A percentile compares a stretch with the other conserved stretches of the same genome.
These are phyloP conservation scores for Cryphonectria parasitica DNA, from an alignment of 2,329 filamentous ascomycete genomes.

Conservation along the genomic window DNA sequence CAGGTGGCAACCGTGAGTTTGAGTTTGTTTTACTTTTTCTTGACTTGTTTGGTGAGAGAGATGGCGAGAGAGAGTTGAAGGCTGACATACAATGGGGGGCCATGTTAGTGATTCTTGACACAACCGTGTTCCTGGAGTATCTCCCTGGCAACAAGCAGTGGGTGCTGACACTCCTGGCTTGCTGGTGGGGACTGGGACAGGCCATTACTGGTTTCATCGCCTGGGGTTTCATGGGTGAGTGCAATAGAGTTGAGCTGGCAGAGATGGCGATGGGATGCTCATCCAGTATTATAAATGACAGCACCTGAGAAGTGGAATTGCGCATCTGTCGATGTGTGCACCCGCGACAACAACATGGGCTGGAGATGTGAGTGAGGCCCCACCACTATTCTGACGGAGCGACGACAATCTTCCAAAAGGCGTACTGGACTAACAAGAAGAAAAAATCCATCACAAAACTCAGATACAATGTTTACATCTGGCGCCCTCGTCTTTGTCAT, in stretches of 20 bases:
- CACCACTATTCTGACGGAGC: neutral
- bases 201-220: slow-evolving; percentile 52
- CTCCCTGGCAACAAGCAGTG: slow-evolving; percentile 61
- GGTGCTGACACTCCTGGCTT: slow-evolving; percentile 65
- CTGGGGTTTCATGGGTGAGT: slow-evolving; percentile 52
- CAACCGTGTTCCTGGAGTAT: slow-evolving; percentile 53
- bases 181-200: slow-evolving; percentile 56
- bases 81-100: neutral
- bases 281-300: slow-evolving; percentile 25
- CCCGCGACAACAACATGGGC: slow-evolving; percentile 50
- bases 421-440: neutral
- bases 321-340: slow-evolving; percentile 43
- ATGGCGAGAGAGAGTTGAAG: too few relatives aligned
- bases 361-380: slow-evolving; percentile 45
- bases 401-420: neutral
- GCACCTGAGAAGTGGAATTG: slow-evolving; percentile 49
- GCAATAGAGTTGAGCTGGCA: neutral
- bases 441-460: too few relatives aligned
- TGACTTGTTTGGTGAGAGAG: neutral
- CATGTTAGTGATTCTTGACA: slow-evolving; percentile 59
- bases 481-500: slow-evolving; percentile 52
- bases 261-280: slow-evolving; percentile 8
- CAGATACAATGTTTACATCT: slow-evolving; percentile 49
- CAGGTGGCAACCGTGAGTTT: slow-evolving; percentile 56
- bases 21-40: neutral